Percentiles rank a stretch among this genome's conserved stretches.
Evolutionary conservation across 106 monocot species (phyloP).

Genomic region (Dioscorea zingiberensis): DNA sequence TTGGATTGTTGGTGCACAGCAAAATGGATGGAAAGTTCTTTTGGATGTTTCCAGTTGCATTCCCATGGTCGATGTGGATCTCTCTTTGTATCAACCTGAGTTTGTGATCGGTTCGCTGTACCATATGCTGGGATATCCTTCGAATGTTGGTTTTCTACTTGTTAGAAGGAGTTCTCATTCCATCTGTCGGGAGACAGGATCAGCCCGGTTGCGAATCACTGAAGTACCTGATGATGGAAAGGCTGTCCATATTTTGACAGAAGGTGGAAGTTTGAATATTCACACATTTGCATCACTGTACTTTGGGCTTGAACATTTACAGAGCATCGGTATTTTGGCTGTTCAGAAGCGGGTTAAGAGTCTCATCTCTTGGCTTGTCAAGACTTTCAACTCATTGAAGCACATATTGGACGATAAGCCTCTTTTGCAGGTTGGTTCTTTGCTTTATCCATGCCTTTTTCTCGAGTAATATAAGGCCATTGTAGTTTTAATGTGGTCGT

Average conservation of each 20-base stretch:
- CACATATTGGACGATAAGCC: constrained; percentile 22
- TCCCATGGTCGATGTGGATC: constrained; percentile 21
- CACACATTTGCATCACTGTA: constrained; percentile 21
- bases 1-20: constrained; percentile 24
- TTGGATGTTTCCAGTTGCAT: constrained; percentile 33
- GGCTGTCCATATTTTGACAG: constrained; percentile 16
- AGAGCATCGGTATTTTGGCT: constrained; percentile 17
- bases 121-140: constrained; percentile 31
- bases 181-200: constrained; percentile 9
- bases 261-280: constrained; percentile 16
- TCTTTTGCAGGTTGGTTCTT: constrained; percentile 25
- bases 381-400: constrained; percentile 19
- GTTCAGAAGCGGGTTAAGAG: constrained; percentile 22
- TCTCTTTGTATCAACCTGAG: constrained; percentile 29
- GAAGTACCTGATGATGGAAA: constrained; percentile 15
- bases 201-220: constrained; percentile 3
- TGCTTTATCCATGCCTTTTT: neutral
- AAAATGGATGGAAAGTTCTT: constrained; percentile 31
- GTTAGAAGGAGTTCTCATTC: constrained; percentile 24
- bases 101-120: constrained; percentile 32
- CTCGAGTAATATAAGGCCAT: no score
- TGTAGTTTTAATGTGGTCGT: no score
- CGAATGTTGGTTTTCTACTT: constrained; percentile 16
- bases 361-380: constrained; percentile 22
- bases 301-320: constrained; percentile 27